phyloP scores from a whole-genome alignment of 495 filamentous ascomycete species.

The Pseudotulostoma volvatum region DNA sequence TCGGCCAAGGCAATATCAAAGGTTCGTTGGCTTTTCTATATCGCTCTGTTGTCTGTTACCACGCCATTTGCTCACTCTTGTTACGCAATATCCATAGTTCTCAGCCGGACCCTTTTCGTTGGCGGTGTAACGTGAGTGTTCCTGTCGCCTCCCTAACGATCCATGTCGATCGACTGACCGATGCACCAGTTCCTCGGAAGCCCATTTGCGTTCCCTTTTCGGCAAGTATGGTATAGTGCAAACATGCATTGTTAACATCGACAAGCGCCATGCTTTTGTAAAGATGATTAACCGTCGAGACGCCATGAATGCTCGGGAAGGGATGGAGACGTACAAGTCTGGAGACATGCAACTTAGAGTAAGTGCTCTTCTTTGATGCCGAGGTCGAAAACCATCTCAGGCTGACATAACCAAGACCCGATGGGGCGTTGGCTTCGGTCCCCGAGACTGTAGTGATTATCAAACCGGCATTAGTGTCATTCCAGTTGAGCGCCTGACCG shows the following conservation, averaged over 20 bases:
- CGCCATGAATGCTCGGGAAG: slow-evolving; percentile 69
- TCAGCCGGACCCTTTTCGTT: slow-evolving; percentile 90
- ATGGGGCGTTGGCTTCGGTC: slow-evolving; percentile 96
- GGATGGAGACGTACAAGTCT: slow-evolving; percentile 67
- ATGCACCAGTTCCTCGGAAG: slow-evolving; percentile 48
- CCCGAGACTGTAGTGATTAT: slow-evolving; percentile 95
- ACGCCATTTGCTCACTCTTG: too few relatives aligned
- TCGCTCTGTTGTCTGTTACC: slow-evolving; percentile 1
- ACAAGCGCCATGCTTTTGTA: slow-evolving; percentile 96
- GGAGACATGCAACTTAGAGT: slow-evolving; percentile 65
- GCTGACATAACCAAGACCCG: slow-evolving; percentile 47
- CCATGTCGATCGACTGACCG: slow-evolving; percentile 1
- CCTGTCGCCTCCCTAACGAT: neutral
- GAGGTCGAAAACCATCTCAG: neutral
- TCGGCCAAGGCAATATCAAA: slow-evolving; percentile 67
- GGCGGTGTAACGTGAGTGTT: slow-evolving; percentile 78
- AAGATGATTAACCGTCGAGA: slow-evolving; percentile 89
- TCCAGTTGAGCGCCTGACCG: slow-evolving; percentile 78
- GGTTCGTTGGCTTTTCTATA: slow-evolving; percentile 27
- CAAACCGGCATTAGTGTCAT: slow-evolving; percentile 83
- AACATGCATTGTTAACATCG: slow-evolving; percentile 92
- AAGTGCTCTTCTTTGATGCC: slow-evolving; percentile 21
- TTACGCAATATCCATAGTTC: slow-evolving; percentile 42
- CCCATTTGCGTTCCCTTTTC: slow-evolving; percentile 65
- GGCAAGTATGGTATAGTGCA: slow-evolving; percentile 70